Evolutionary conservation across 331 rosid species (phyloP), one percentile per base, ranked within the genome.

Genomic region (Rhamnella rubrinervis): DNA sequence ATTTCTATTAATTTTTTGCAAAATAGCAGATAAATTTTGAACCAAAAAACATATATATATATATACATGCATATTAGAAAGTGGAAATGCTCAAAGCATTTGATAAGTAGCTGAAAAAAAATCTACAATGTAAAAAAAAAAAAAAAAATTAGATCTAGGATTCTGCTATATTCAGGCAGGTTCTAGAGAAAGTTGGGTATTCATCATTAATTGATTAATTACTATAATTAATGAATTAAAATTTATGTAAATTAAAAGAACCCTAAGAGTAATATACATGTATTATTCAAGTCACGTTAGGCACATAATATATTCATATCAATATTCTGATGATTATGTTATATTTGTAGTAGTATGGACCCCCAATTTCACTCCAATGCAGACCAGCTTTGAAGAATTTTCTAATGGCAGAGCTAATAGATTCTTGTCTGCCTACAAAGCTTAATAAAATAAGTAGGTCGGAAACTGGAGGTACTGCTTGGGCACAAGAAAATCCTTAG

Each of bases 221-320:
- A 49, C 50, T 73, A 26, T 61, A 61, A 41, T 64, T 41, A 68
- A 25, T 55, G 31, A 6, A 47, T 56, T 31, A 31, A 31, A 31
- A 31, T 31, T 31, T 31, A 3, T 31, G 4, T 3, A 31, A 31
- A 31, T 31, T 31, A 31, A 31, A 46, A 44, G 63, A 66, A 60
- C 40, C n/a, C 35, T 68, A 8, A 61, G 67, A 72, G 68, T 58
- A 55, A 55, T 21, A 79, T 66, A 75, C 76, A 78, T 59, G 71
- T 41, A 61, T 80, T 73, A 78, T 87, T 80, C 64, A 71, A 66
- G 72, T 78, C 96, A 85, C 85, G 80, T 85, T 81, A 75, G 68
- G 77, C 84, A 76, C 78, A 73, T 80, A 85, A 70, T 78, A 67
- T 77, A 85, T 86, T 86, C 90, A 86, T 60, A 80, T 76, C 63